A percentile compares a stretch with the other conserved stretches of the same genome.
These are phyloP conservation scores for Colletotrichum sp. DNA, from an alignment of 2,329 filamentous ascomycete species.

Conservation along the genomic window DNA sequence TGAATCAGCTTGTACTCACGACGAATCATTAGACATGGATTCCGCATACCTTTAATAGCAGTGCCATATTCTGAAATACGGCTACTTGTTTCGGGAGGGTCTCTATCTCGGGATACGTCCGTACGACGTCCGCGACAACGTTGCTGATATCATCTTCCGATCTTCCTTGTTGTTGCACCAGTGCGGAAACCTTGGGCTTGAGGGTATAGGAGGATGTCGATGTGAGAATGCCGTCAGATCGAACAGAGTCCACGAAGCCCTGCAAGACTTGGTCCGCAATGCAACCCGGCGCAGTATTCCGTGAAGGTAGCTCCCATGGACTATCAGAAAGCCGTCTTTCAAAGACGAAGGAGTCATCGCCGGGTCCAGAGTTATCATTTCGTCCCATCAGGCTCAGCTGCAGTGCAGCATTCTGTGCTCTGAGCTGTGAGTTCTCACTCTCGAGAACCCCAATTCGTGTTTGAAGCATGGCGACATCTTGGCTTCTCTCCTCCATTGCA, in stretches of 20 bases:
- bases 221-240: neutral
- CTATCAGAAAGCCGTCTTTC: neutral
- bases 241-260: neutral
- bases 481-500: neutral
- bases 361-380: neutral
- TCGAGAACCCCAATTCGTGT: neutral
- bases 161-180: constrained; percentile 27
- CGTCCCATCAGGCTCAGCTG: neutral
- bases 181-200: constrained; percentile 27
- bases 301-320: neutral
- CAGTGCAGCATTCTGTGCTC: neutral
- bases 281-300: neutral
- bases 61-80: constrained; percentile 28
- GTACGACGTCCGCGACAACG: constrained; percentile 33
- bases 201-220: neutral
- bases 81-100: constrained; percentile 33
- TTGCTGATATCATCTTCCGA: constrained; percentile 35
- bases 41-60: neutral
- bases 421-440: neutral
- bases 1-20: constrained; percentile 25
- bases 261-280: neutral
- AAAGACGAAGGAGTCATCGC: neutral
- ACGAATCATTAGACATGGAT: neutral
- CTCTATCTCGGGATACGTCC: constrained; percentile 34
- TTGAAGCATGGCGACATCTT: neutral